Evolutionary conservation across 352 stramenopile genomes (phyloP).

Genomic region (Plasmopara muralis): DNA sequence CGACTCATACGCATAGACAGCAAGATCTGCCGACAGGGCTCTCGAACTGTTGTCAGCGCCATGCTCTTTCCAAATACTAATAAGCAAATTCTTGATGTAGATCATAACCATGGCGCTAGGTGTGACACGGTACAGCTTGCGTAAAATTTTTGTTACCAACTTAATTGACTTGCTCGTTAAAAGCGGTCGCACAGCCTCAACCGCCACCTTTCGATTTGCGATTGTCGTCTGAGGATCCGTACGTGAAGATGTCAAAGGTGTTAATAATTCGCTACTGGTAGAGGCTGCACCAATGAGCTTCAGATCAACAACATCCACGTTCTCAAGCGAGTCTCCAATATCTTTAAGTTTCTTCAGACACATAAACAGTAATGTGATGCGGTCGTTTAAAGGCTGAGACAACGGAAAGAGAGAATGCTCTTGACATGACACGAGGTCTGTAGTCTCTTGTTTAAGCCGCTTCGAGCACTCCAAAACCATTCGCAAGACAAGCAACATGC

Average conservation of each 20-base stretch:
- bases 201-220: slow-evolving; percentile 23
- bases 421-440: slow-evolving; percentile 5
- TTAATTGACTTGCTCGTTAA: slow-evolving; percentile 61
- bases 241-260: slow-evolving; percentile 11
- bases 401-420: slow-evolving; percentile 38
- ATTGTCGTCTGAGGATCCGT: slow-evolving; percentile 6
- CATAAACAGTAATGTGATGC: slow-evolving; percentile 66
- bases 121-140: slow-evolving; percentile 54
- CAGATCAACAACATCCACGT: slow-evolving; percentile 29
- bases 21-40: slow-evolving; percentile 34
- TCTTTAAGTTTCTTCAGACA: slow-evolving; percentile 74
- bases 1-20: slow-evolving; percentile 59
- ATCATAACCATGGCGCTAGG: slow-evolving; percentile 62
- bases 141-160: slow-evolving; percentile 64
- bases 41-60: slow-evolving; percentile 5
- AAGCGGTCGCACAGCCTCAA: slow-evolving; percentile 41
- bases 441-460: slow-evolving; percentile 22
- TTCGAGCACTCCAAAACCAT: slow-evolving; percentile 79
- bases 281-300: slow-evolving; percentile 48
- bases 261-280: slow-evolving; percentile 36
- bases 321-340: slow-evolving; percentile 17
- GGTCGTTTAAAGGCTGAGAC: slow-evolving; percentile 42
- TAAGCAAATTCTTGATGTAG: slow-evolving; percentile 47
- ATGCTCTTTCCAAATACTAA: slow-evolving; percentile 42
- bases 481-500: slow-evolving; percentile 53